Evolutionary conservation across 331 rosid genomes (phyloP), one percentile per base, ranked within the genome.

Genomic region (Spiraea crenata): DNA sequence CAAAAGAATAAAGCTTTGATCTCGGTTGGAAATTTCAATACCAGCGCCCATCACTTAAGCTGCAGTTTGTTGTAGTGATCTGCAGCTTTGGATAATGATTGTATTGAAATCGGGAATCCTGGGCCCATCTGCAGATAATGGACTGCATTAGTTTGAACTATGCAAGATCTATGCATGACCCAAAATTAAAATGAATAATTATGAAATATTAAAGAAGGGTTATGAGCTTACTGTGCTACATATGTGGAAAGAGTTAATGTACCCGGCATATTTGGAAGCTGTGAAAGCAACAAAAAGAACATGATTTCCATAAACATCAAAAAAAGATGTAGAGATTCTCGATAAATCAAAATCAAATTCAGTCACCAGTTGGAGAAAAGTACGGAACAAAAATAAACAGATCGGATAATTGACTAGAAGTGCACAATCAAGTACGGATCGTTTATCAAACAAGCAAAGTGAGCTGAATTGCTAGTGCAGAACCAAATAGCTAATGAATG

Each of bases 251-350:
- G 99, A 85, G 77, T 79, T 82, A 65, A 93, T 87, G 69, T 93
- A 93, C 49, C 99, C 99, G 5, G 99, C 97, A 74, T 89, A 93
- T 77, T 93, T 93, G 60, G 99, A 93, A 78, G 99, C 99, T 93
- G 97, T 61, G 74, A 51, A 73, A 76, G 70, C 15, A 67, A 31
- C 31, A 44, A 46, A 42, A 3, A 37, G 39, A 42, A 51, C 68
- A 69, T 58, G 45, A 40, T 47, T 31, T n/a, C 10, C 42, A 66
- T 58, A 71, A 62, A 42, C 41, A 58, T 54, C 6, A 70, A 60
- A 68, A 63, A 45, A 6, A 51, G 12, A 63, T 3, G 3, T 12
- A 51, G n/a, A 15, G 38, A 56, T 60, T 41, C 15, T 40, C 9
- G 49, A 45, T 2, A 63, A 51, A 34, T 52, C 37, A 76, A 20